These are phyloP conservation scores for Rubia peregrina DNA, from an alignment of 305 asterid genomes.

Conservation along the genomic window DNA sequence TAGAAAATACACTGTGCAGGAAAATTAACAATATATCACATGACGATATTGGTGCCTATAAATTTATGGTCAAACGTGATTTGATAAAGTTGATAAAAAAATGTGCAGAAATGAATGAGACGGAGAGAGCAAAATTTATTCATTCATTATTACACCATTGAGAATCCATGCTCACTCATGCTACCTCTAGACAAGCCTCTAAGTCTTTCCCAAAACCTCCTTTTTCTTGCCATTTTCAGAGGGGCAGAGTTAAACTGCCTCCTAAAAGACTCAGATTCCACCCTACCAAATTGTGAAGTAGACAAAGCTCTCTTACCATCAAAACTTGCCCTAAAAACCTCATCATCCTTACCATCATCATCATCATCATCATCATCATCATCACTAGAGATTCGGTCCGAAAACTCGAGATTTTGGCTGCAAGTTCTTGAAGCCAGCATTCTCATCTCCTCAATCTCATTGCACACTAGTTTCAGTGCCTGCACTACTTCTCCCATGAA, in stretches of 20 bases:
- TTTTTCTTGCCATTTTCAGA: constrained; percentile 41
- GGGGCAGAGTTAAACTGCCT: constrained; percentile 88
- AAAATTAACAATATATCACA: no score
- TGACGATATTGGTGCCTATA: no score
- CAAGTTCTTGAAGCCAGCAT: constrained; percentile 49
- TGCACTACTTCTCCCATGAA: constrained; percentile 98
- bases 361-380: constrained; percentile 28
- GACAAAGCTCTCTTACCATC: constrained; percentile 35
- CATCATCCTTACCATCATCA: constrained; percentile 24
- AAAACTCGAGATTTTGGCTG: constrained; percentile 50
- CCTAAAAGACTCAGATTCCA: constrained; percentile 64
- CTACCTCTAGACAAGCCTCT: constrained; percentile 63
- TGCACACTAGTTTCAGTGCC: constrained; percentile 82
- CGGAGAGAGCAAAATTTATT: not conserved
- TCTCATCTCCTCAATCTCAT: constrained; percentile 63
- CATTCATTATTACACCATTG: constrained; percentile 9
- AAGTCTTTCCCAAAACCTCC: constrained; percentile 62
- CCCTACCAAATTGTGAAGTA: constrained; percentile 35
- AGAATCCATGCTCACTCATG: constrained; percentile 74
- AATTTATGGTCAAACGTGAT: no score
- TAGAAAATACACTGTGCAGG: no score
- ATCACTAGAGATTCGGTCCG: constrained; percentile 35
- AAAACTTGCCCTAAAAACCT: constrained; percentile 22
- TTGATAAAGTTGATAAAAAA: no score
- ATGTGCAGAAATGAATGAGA: no score